Evolutionary conservation across 106 monocot species (phyloP).

Genomic region (Alisma plantagoaquatica): DNA sequence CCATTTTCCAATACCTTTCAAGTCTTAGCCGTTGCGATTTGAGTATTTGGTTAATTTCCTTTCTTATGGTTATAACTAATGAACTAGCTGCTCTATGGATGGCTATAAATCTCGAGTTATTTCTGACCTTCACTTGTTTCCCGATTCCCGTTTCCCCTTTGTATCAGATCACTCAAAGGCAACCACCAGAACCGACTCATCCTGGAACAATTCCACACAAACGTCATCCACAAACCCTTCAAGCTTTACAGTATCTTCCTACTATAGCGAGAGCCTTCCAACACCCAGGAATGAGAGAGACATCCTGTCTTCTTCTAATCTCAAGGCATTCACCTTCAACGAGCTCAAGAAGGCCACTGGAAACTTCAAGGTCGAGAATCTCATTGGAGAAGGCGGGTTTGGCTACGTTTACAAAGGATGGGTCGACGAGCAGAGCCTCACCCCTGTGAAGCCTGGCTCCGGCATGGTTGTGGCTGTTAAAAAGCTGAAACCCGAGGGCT

Average conservation of each 20-base stretch:
- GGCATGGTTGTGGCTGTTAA: constrained; percentile 11
- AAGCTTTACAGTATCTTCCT: constrained; percentile 33
- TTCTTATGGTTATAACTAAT: too few species aligned
- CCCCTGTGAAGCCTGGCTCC: constrained; percentile 4
- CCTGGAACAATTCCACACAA: constrained; percentile 23
- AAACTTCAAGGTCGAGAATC: constrained; percentile 13
- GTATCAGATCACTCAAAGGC: constrained; percentile 30
- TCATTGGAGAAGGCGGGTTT: constrained; percentile 16
- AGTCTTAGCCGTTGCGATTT: too few species aligned
- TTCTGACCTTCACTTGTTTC: too few species aligned
- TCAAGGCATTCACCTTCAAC: constrained; percentile 16
- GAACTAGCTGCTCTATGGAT: too few species aligned
- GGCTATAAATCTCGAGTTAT: too few species aligned
- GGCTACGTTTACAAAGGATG: constrained; percentile 20
- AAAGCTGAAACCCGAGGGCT: constrained; percentile 13
- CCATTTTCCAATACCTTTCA: too few species aligned
- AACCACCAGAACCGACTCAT: constrained; percentile 23
- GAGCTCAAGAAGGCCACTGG: constrained; percentile 16
- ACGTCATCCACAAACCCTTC: constrained; percentile 26
- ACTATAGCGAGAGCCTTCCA: constrained; percentile 12
- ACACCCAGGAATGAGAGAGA: constrained; percentile 8
- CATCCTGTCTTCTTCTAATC: constrained; percentile 1
- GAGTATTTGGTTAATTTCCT: too few species aligned
- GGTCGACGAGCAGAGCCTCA: constrained; percentile 10
- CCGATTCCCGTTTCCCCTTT: background rate